Conservation (phyloP, 352 stramenopile genomes). For the Globisporangium cederbergense region DNA sequence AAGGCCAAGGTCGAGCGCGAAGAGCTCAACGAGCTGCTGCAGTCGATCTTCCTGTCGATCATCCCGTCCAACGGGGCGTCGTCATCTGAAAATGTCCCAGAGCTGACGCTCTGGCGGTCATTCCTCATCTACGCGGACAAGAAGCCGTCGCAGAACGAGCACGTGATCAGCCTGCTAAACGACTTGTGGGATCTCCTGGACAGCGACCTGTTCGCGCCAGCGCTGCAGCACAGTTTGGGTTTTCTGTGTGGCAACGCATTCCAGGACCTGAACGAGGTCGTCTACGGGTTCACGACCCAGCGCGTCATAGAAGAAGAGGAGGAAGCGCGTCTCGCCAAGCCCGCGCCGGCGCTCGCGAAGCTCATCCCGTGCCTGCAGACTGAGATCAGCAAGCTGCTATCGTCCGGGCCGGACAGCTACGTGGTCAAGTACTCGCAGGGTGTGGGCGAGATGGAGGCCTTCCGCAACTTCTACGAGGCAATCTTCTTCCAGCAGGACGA, state of each 20-base stretch:
- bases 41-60: slow-evolving; percentile 59
- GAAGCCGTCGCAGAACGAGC: slow-evolving; percentile 56
- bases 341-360: slow-evolving; percentile 67
- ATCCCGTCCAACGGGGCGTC: slow-evolving; percentile 32
- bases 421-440: slow-evolving; percentile 74
- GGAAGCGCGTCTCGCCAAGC: slow-evolving; percentile 30
- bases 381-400: slow-evolving; percentile 69
- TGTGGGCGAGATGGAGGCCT: slow-evolving; percentile 73
- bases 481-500: slow-evolving; percentile 74
- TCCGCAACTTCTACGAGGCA: slow-evolving; percentile 81
- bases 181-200: slow-evolving; percentile 81
- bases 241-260: slow-evolving; percentile 80
- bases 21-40: slow-evolving; percentile 72
- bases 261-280: slow-evolving; percentile 74
- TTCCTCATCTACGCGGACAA: slow-evolving; percentile 83
- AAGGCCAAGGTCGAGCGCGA: slow-evolving; percentile 65
- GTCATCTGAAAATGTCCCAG: slow-evolving; percentile 13
- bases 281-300: slow-evolving; percentile 43
- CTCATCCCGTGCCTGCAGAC: slow-evolving; percentile 73
- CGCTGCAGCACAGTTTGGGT: slow-evolving; percentile 64
- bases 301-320: slow-evolving; percentile 28
- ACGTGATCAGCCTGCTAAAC: slow-evolving; percentile 77
- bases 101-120: slow-evolving; percentile 47
- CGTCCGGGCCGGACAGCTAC: slow-evolving; percentile 48
- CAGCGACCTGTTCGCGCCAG: slow-evolving; percentile 70